phyloP scores from a whole-genome alignment of 164 flowering plant species.

The Dillenia turbinata region DNA sequence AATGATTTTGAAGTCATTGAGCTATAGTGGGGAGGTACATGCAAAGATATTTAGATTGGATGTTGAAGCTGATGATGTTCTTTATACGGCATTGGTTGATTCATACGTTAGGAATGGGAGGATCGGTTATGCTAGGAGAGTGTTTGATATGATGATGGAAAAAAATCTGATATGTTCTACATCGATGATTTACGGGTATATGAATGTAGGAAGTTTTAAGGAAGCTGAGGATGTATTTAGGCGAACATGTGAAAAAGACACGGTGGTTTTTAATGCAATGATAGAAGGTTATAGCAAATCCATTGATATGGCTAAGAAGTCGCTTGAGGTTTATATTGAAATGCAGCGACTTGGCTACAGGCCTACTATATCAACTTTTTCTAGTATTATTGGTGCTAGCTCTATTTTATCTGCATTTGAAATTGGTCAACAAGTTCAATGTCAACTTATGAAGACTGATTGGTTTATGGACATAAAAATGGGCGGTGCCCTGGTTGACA shows the following conservation, averaged over 20 bases:
- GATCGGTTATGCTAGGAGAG: conserved; percentile 58
- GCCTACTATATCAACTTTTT: conserved; percentile 76
- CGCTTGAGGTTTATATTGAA: conserved; percentile 47
- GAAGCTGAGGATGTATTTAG: conserved; percentile 69
- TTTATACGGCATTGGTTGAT: conserved; percentile 65
- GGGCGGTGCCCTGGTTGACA: conserved; percentile 89
- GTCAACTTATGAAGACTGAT: conserved; percentile 56
- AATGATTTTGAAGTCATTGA: conserved; percentile 64
- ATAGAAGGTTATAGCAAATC: conserved; percentile 86
- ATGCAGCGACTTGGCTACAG: conserved; percentile 56
- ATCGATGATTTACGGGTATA: conserved; percentile 78
- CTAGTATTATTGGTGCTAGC: conserved; percentile 87
- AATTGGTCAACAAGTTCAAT: conserved; percentile 70
- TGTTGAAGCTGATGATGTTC: conserved; percentile 58
- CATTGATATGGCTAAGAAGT: conserved; percentile 51
- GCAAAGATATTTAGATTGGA: conserved; percentile 52
- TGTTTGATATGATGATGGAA: conserved; percentile 63
- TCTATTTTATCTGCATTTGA: conserved; percentile 57
- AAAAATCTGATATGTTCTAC: conserved; percentile 73
- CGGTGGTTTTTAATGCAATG: conserved; percentile 89
- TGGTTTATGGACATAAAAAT: conserved; percentile 39
- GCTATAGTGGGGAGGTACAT: conserved; percentile 51
- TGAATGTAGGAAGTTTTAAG: conserved; percentile 51
- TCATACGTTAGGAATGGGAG: conserved; percentile 65
- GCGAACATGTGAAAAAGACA: conserved; percentile 52